Evolutionary conservation across 2,329 filamentous ascomycete genomes (phyloP).

Genomic region (Plenodomus biglobosus): DNA sequence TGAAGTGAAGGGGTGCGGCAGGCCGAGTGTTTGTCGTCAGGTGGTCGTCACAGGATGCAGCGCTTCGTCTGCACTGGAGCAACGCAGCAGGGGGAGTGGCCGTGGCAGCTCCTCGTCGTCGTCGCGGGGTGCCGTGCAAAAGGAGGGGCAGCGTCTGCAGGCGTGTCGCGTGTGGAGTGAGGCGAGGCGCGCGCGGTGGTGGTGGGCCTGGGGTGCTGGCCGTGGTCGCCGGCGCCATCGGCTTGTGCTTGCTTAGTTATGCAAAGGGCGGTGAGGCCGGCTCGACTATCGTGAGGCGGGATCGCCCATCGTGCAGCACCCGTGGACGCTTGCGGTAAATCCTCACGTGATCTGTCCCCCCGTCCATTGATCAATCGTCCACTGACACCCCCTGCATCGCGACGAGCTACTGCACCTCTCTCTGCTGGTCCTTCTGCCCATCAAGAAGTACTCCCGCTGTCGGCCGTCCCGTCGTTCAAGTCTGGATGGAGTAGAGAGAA

Average conservation of each 20-base stretch:
- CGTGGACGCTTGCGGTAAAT: neutral
- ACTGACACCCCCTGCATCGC: too few relatives aligned
- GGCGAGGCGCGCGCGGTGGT: slow-evolving; percentile 6
- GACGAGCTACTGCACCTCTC: too few relatives aligned
- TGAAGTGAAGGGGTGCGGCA: slow-evolving; percentile 1
- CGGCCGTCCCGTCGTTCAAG: too few relatives aligned
- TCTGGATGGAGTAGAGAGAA: too few relatives aligned
- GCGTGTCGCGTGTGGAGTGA: slow-evolving; percentile 4
- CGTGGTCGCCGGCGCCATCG: neutral
- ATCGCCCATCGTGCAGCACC: neutral
- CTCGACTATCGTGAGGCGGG: neutral
- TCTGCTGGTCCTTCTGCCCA: too few relatives aligned
- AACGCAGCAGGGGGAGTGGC: slow-evolving; percentile 1
- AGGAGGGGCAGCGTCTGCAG: neutral
- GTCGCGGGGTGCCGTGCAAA: neutral
- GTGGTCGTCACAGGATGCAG: slow-evolving; percentile 13
- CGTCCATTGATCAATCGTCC: neutral
- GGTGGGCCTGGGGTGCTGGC: neutral
- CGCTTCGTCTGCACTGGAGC: neutral
- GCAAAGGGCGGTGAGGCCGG: slow-evolving; percentile 3
- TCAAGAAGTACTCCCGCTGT: too few relatives aligned
- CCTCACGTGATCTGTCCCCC: neutral
- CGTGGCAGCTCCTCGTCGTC: neutral
- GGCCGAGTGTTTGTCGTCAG: too few relatives aligned
- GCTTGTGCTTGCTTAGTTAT: slow-evolving; percentile 1